Conservation (phyloP, 1,284 basidiomycete species). For the Neolentinus lepideus region DNA sequence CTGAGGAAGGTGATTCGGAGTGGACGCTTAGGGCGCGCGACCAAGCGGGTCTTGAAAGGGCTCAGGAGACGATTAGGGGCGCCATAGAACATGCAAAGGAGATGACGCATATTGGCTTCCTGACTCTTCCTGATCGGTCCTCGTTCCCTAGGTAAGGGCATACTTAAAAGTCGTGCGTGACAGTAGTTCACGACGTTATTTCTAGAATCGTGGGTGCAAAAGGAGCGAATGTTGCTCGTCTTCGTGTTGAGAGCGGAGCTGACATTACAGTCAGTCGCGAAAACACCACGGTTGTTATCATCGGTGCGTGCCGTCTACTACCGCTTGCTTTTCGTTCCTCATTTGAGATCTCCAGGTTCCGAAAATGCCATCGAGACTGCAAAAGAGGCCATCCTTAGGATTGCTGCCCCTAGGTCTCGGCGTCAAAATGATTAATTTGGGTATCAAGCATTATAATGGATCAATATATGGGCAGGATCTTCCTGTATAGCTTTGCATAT, state of each 20-base stretch:
- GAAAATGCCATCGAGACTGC: slow-evolving; percentile 67
- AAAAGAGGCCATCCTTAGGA: slow-evolving; percentile 74
- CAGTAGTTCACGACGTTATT: neutral
- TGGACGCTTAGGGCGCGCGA: slow-evolving; percentile 83
- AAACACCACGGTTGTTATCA: slow-evolving; percentile 77
- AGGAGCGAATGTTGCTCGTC: slow-evolving; percentile 79
- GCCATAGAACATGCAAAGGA: slow-evolving; percentile 72
- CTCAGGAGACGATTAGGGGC: slow-evolving; percentile 57
- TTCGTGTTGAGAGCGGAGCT: slow-evolving; percentile 81
- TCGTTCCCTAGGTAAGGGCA: slow-evolving; percentile 46
- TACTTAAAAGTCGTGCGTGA: neutral
- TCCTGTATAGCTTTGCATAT: neutral
- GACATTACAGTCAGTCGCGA: slow-evolving; percentile 87
- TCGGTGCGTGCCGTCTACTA: slow-evolving; percentile 45
- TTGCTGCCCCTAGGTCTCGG: slow-evolving; percentile 38
- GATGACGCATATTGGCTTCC: slow-evolving; percentile 71
- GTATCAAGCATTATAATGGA: neutral
- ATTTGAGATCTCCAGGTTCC: slow-evolving; percentile 36
- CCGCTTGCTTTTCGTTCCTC: slow-evolving; percentile 5
- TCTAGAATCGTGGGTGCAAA: slow-evolving; percentile 79
- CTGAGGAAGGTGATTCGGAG: slow-evolving; percentile 72
- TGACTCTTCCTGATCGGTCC: slow-evolving; percentile 68
- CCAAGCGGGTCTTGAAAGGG: slow-evolving; percentile 67
- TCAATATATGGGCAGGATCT: neutral
- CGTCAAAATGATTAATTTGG: slow-evolving; percentile 26